Conservation (phyloP, 2,329 filamentous ascomycete genomes). For the Fonsecaea multimorphosa region DNA sequence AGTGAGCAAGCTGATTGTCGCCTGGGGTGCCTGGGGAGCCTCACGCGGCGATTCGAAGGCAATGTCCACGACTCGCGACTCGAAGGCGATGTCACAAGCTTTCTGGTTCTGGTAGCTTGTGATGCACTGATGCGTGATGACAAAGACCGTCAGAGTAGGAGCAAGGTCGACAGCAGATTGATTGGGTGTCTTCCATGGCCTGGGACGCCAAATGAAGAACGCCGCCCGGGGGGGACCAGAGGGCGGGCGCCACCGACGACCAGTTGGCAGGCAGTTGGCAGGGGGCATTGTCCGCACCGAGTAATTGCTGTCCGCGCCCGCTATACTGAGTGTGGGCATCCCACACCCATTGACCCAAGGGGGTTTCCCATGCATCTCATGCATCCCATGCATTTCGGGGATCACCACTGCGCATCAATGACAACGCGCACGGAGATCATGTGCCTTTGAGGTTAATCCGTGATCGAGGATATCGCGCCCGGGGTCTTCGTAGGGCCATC, state of each 20-base stretch:
- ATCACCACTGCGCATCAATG: background rate
- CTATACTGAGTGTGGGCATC: constrained; percentile 4
- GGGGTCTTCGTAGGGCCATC: background rate
- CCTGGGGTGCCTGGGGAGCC: background rate
- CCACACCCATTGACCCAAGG: background rate
- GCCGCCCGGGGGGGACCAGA: background rate
- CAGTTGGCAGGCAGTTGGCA: background rate
- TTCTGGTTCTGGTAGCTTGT: constrained; percentile 7
- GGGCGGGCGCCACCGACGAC: background rate
- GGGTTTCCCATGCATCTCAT: background rate
- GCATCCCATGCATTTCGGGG: background rate
- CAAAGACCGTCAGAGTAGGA: constrained; percentile 7
- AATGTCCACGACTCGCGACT: background rate
- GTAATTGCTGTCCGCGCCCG: constrained; percentile 7
- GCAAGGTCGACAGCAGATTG: constrained; percentile 10
- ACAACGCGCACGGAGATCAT: constrained; percentile 1
- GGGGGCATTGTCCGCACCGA: constrained; percentile 5
- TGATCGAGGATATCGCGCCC: background rate
- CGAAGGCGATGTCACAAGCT: constrained; percentile 2
- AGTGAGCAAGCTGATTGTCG: constrained; percentile 11
- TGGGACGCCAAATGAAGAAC: constrained; percentile 17
- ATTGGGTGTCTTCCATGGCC: constrained; percentile 2
- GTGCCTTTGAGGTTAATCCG: constrained; percentile 5
- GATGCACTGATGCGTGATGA: constrained; percentile 16
- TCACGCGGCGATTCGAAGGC: background rate